phyloP scores from a whole-genome alignment of 805 yeast genomes.

The Tetrapisispora fleetii region DNA sequence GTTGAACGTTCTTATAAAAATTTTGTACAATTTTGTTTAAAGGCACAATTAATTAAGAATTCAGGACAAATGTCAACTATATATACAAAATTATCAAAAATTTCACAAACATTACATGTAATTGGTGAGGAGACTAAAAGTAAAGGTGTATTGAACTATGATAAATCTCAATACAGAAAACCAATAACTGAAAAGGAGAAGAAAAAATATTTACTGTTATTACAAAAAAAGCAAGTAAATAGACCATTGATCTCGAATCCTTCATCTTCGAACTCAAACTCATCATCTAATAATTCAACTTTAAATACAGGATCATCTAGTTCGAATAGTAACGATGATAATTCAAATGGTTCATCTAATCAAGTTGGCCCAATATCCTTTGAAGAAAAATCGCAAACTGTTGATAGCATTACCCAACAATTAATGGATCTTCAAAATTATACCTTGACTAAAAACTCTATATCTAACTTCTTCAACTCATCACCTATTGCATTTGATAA shows the following conservation, averaged over 20 bases:
- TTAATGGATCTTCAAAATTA: constrained; percentile 20
- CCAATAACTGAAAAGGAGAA: constrained; percentile 19
- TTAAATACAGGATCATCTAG: neutral
- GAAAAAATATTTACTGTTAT: constrained; percentile 8
- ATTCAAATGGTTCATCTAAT: neutral
- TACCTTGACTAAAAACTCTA: constrained; percentile 19
- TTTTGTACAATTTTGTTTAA: constrained; percentile 34
- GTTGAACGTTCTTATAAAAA: constrained; percentile 50
- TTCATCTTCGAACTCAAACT: neutral
- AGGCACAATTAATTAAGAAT: constrained; percentile 27
- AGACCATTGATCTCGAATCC: neutral
- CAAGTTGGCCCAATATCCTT: neutral
- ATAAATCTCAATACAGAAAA: constrained; percentile 16
- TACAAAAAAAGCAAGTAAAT: neutral
- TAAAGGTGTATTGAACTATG: constrained; percentile 26
- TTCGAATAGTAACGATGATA: neutral
- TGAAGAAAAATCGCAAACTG: constrained; percentile 10
- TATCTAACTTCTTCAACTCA: constrained; percentile 24
- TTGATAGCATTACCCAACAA: constrained; percentile 7
- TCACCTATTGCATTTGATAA: constrained; percentile 32
- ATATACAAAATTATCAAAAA: constrained; percentile 23
- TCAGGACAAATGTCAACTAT: constrained; percentile 15
- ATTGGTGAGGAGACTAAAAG: constrained; percentile 30
- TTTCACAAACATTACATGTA: constrained; percentile 26
- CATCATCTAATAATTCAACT: neutral